phyloP scores from a whole-genome alignment of 345 rosid genomes.

The Bruguiera parviflora region DNA sequence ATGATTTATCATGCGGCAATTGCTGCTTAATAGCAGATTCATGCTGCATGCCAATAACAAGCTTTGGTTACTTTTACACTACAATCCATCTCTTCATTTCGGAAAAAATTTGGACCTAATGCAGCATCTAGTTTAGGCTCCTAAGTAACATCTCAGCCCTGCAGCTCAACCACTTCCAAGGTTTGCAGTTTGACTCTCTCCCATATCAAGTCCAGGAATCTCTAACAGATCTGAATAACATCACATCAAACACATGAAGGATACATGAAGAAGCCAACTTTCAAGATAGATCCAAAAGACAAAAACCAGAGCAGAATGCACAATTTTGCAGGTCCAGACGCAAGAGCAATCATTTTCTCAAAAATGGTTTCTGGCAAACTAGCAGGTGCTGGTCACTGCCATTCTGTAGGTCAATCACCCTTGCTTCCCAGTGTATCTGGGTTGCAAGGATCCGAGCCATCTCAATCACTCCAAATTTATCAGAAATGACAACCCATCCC shows the following conservation, averaged over 20 bases:
- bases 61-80: neutral
- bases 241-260: neutral
- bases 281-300: conserved; percentile 13
- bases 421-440: conserved; percentile 94
- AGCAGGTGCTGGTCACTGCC: conserved; percentile 95
- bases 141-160: too few relatives aligned
- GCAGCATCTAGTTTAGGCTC: too few relatives aligned
- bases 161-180: too few relatives aligned
- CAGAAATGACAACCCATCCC: conserved; percentile 93
- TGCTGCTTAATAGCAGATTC: conserved; percentile 12
- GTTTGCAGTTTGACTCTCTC: neutral
- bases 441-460: conserved; percentile 71
- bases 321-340: conserved; percentile 18
- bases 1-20: conserved; percentile 14
- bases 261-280: neutral
- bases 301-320: conserved; percentile 43
- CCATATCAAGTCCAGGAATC: neutral
- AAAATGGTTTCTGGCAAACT: conserved; percentile 89
- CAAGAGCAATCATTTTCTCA: conserved; percentile 56
- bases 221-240: neutral
- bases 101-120: too few relatives aligned
- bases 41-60: conserved; percentile 8
- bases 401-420: conserved; percentile 89
- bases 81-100: neutral
- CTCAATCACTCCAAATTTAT: conserved; percentile 73